Percentiles rank a stretch among this genome's conserved stretches.
phyloP scores from a whole-genome alignment of 202 grass and related monocot genomes.

The Dendrocalamus latiflorus region DNA sequence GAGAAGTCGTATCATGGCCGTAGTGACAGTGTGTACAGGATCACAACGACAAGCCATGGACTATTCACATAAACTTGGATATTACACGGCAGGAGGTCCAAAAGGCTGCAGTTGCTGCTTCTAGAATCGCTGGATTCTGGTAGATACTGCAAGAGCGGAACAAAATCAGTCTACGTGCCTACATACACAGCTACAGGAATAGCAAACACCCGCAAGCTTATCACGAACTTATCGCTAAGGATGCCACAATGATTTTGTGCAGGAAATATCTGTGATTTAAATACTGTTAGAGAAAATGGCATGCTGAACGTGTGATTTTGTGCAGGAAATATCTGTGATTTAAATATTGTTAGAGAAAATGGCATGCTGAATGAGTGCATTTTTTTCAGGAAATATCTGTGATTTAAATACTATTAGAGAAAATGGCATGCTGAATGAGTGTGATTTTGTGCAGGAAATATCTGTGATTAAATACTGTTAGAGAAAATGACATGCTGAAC shows the following conservation, averaged over 20 bases:
- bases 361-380: neutral
- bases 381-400: neutral
- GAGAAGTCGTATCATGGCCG: neutral
- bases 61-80: conserved; percentile 72
- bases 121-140: conserved; percentile 75
- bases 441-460: neutral
- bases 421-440: too few species aligned
- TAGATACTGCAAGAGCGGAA: conserved; percentile 54
- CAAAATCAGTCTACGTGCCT: neutral
- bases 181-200: neutral
- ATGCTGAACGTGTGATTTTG: neutral
- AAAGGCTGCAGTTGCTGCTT: conserved; percentile 57
- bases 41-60: neutral
- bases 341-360: neutral
- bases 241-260: neutral
- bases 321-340: neutral
- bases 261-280: neutral
- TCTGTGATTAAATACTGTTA: neutral
- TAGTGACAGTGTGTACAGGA: neutral
- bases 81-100: conserved; percentile 75
- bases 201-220: neutral
- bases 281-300: neutral
- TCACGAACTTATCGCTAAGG: neutral
- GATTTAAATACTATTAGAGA: too few species aligned
- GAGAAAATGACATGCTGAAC: neutral